Conservation (phyloP, 225 moss, liverwort and hornwort genomes). For the Asterella californica region DNA sequence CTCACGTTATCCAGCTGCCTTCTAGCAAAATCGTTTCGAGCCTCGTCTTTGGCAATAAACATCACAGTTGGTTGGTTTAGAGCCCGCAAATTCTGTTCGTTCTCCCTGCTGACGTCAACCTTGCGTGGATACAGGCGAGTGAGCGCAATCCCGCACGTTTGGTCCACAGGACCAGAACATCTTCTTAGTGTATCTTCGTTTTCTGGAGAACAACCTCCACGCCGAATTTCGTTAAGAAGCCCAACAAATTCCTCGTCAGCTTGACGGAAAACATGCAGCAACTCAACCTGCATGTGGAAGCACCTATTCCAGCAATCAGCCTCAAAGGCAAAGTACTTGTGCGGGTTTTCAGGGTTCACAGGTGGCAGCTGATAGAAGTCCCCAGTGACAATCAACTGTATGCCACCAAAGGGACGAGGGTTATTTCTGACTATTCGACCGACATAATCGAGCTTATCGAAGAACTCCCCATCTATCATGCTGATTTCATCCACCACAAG, state of each 20-base stretch:
- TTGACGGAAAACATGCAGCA: conserved; percentile 80
- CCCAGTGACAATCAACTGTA: conserved; percentile 90
- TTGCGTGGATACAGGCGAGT: conserved; percentile 87
- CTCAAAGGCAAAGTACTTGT: conserved; percentile 87
- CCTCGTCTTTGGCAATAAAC: conserved; percentile 67
- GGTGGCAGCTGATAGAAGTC: conserved; percentile 97
- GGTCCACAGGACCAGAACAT: conserved; percentile 56
- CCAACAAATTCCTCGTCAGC: conserved; percentile 67
- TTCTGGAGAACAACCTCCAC: conserved; percentile 59
- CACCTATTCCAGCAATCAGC: conserved; percentile 79
- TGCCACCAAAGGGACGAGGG: conserved; percentile 66
- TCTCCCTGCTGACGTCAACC: conserved; percentile 72
- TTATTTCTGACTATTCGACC: conserved; percentile 55
- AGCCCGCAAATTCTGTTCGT: conserved; percentile 63
- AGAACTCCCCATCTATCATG: conserved; percentile 88
- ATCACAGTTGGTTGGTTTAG: conserved; percentile 50
- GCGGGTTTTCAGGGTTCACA: conserved; percentile 71
- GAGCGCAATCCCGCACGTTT: conserved; percentile 54
- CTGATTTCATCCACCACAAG: conserved; percentile 91
- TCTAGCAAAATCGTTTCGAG: conserved; percentile 48
- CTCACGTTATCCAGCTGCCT: conserved; percentile 68
- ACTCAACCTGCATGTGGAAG: conserved; percentile 73
- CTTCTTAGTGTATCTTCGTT: conserved; percentile 48
- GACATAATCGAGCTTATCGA: conserved; percentile 80
- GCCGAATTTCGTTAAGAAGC: conserved; percentile 84